A percentile compares a stretch with the other conserved stretches of the same genome.
phyloP scores from a whole-genome alignment of 2,329 filamentous ascomycete species.

The Zymoseptoria brevis region DNA sequence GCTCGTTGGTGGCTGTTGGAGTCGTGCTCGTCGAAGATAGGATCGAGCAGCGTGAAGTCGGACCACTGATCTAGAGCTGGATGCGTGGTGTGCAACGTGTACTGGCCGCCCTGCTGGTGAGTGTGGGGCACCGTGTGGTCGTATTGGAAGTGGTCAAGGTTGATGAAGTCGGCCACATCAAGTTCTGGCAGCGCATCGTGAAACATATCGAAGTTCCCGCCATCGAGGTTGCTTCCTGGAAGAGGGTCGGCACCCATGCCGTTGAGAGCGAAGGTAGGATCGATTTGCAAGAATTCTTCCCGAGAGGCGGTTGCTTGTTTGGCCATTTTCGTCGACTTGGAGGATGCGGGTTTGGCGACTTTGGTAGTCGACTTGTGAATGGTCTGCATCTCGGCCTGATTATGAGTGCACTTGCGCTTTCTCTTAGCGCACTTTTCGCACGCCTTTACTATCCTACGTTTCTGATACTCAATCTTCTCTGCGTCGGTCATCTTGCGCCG shows the following conservation, averaged over 20 bases:
- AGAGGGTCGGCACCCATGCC: not conserved
- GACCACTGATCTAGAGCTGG: not conserved
- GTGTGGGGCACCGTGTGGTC: not conserved
- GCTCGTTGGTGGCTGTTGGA: not conserved
- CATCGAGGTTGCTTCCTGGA: not conserved
- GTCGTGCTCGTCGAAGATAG: not conserved
- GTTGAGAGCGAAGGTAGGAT: not conserved
- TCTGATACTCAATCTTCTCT: conserved; percentile 33
- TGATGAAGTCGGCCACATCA: conserved; percentile 15
- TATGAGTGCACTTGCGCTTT: conserved; percentile 31
- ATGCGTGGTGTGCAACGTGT: not conserved
- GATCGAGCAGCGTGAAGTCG: not conserved
- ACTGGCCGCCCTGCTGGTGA: not conserved
- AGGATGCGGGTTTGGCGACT: conserved; percentile 4
- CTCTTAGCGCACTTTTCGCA: conserved; percentile 31
- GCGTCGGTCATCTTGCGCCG: conserved; percentile 33
- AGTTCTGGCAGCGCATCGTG: conserved; percentile 18
- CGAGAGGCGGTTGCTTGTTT: not conserved
- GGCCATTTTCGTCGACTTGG: conserved; percentile 1
- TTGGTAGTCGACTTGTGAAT: conserved; percentile 6
- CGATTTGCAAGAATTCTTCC: not conserved
- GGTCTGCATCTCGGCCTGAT: conserved; percentile 26
- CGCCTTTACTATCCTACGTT: conserved; percentile 31
- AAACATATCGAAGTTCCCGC: conserved; percentile 22
- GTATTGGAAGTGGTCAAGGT: conserved; percentile 1